Evolutionary conservation across 257 asterid genomes (phyloP).

Genomic region (Agastache rugosa): DNA sequence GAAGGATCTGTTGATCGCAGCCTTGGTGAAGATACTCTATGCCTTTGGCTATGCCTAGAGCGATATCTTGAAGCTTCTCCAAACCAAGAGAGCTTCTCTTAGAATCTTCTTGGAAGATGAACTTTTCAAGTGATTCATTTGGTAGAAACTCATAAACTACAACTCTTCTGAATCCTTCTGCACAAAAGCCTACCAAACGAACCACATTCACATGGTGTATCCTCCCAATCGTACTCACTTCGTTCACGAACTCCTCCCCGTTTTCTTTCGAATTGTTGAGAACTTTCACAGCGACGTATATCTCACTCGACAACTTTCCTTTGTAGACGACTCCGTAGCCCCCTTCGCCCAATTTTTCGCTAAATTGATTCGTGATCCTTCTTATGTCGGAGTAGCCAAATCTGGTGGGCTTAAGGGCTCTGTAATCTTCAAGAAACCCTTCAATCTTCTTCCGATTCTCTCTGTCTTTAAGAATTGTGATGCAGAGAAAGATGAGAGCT

Average conservation of each 20-base stretch:
- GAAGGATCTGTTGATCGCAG: slow-evolving; percentile 34
- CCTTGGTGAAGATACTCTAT: slow-evolving; percentile 36
- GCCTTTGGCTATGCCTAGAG: slow-evolving; percentile 34
- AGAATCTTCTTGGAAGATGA: slow-evolving; percentile 33
- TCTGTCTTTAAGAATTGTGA: slow-evolving; percentile 16
- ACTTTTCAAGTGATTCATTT: slow-evolving; percentile 46
- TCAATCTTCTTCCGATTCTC: slow-evolving; percentile 46
- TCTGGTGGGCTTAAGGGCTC: slow-evolving; percentile 47
- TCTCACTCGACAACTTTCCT: slow-evolving; percentile 46
- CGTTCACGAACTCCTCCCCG: slow-evolving; percentile 56
- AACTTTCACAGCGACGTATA: slow-evolving; percentile 48
- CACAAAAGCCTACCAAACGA: slow-evolving; percentile 50
- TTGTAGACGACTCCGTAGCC: slow-evolving; percentile 51
- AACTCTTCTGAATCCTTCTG: slow-evolving; percentile 47
- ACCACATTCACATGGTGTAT: slow-evolving; percentile 53
- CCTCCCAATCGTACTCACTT: slow-evolving; percentile 49
- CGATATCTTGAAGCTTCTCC: slow-evolving; percentile 30
- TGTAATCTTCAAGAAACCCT: slow-evolving; percentile 44
- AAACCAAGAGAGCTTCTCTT: slow-evolving; percentile 22
- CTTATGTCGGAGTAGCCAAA: slow-evolving; percentile 50
- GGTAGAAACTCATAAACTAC: slow-evolving; percentile 49
- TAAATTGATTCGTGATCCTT: slow-evolving; percentile 45
- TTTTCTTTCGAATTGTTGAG: slow-evolving; percentile 43
- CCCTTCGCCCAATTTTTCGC: slow-evolving; percentile 53
- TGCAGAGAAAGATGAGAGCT: slow-evolving; percentile 18